Evolutionary conservation across 495 filamentous ascomycete genomes (phyloP).

Genomic region (Hypoxylon fragiforme): DNA sequence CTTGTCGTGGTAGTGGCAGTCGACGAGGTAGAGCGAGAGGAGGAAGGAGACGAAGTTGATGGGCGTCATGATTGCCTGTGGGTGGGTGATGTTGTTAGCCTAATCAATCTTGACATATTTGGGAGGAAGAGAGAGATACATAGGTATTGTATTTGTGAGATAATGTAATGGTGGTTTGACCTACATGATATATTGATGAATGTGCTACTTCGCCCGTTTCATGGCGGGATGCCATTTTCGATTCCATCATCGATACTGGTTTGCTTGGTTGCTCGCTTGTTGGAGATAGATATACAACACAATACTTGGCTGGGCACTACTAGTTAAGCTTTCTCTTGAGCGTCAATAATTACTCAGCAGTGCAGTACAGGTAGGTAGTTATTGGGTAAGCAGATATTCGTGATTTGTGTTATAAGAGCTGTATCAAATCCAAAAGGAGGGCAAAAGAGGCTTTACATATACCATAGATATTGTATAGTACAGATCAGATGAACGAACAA

Average conservation of each 20-base stretch:
- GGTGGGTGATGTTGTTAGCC: conserved; percentile 6
- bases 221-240: conserved; percentile 19
- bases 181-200: conserved; percentile 44
- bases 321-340: no score
- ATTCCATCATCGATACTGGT: conserved; percentile 29
- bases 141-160: neutral
- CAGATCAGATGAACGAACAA: neutral
- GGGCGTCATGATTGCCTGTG: conserved; percentile 51
- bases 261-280: neutral
- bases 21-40: conserved; percentile 54
- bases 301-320: no score
- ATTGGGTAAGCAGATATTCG: no score
- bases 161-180: no score
- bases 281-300: conserved; percentile 1
- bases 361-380: no score
- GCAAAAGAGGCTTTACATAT: neutral
- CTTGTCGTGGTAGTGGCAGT: conserved; percentile 45
- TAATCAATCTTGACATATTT: no score
- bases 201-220: conserved; percentile 16
- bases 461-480: neutral
- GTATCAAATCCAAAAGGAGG: no score
- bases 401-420: no score
- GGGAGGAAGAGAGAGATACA: no score
- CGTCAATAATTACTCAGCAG: no score
- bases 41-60: conserved; percentile 56